Base-by-base conservation (phyloP, 2,329 filamentous ascomycete genomes). In the Aspergillus hortae region DNA sequence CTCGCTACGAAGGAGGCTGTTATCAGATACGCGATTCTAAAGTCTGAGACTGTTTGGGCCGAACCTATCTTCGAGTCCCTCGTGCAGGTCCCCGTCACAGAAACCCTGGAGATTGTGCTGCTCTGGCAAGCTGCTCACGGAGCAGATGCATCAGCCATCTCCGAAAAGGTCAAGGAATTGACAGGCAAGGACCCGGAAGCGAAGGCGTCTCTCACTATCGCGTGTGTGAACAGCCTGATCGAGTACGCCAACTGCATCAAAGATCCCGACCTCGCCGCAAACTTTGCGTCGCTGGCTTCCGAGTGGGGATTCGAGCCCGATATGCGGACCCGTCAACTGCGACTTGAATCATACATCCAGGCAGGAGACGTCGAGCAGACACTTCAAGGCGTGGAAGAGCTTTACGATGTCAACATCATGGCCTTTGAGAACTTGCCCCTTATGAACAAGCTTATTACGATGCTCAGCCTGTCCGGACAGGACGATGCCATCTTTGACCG, bases 141-240 rank as follows among this genome's bases (percentile, higher is more conserved):
- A 17, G 88, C 86, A 64, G 83, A 84, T 1, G 82, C 88, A 1
- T 83, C 90, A 67, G 85, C 90, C 65, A 79, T 92, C 54, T 80
- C 83, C 50, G 82, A 85, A 58, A 90, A 92, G 83, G 81, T 94
- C 53, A 76, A 81, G 41, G 77, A 85, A 17, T 86, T 90, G 79
- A 69, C 76, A n/a, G 76, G 55, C 62, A 74, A 48, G 67, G 77
- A 54, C 68, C 79, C 51, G 66, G 76, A 51, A 14, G 50, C 70
- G 30, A 72, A 74, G 14, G 59, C 80, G 3, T 69, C 75, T 6
- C 83, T 90, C 0, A 86, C 89, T 49, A 85, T 85, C 6, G 73
- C 80, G 3, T 90, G 88, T 5, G 84, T 97, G 61, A 95, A 97
- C 64, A 74, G 77, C 5, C 78, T 97, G 23, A 79, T 97, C 15